Evolutionary conservation across 495 filamentous ascomycete species (phyloP).

Genomic region (Neurospora sp.): DNA sequence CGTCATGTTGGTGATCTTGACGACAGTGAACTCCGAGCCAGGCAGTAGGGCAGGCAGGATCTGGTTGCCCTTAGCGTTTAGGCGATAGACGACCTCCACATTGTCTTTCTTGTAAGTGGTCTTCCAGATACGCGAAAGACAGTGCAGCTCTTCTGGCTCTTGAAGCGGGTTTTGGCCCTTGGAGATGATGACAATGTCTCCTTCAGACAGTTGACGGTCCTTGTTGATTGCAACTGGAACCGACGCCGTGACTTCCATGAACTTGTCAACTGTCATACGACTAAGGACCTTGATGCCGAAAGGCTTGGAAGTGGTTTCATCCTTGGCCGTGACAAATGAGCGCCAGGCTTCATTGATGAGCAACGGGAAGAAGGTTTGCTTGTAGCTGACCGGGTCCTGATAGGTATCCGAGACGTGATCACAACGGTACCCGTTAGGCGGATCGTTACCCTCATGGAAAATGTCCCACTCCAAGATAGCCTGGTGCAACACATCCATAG

Average conservation of each 20-base stretch:
- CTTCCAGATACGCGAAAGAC: conserved; percentile 72
- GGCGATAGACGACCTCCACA: conserved; percentile 73
- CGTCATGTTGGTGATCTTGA: conserved; percentile 76
- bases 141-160: conserved; percentile 56
- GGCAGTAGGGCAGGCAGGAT: conserved; percentile 39
- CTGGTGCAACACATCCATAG: conserved; percentile 75
- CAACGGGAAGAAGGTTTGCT: conserved; percentile 80
- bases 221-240: conserved; percentile 60
- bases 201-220: conserved; percentile 64
- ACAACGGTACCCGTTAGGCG: conserved; percentile 65
- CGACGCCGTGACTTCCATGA: conserved; percentile 78
- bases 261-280: conserved; percentile 81
- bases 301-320: conserved; percentile 67
- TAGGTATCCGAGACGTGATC: conserved; percentile 66
- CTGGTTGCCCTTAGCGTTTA: conserved; percentile 48
- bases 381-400: conserved; percentile 63
- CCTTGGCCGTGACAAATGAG: conserved; percentile 77
- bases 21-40: conserved; percentile 55
- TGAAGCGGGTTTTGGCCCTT: conserved; percentile 54
- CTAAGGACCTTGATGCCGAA: conserved; percentile 79
- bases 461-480: conserved; percentile 88
- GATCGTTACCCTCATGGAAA: conserved; percentile 75
- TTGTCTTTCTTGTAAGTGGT: conserved; percentile 68
- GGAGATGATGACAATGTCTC: conserved; percentile 80
- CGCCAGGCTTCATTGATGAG: conserved; percentile 94